Base-by-base conservation (phyloP, 2,329 filamentous ascomycete species). In the Aspergillus felis region DNA sequence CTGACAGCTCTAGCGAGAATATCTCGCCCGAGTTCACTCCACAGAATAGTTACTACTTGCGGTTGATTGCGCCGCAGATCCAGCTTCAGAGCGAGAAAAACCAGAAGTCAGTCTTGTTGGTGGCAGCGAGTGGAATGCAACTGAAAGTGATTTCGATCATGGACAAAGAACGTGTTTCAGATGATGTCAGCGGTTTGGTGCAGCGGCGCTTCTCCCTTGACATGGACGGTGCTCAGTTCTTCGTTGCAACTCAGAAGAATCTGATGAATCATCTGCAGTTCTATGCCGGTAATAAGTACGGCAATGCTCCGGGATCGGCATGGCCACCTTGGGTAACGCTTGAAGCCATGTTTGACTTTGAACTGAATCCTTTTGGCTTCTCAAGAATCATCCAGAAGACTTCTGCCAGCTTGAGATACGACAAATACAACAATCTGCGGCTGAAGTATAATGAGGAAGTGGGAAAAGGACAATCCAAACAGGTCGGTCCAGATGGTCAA, bases 261-360 rank as follows among this genome's bases (percentile, higher is more conserved):
- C 93, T 99, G 12, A 89, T 88, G 9, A 89, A 90, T 61, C 85
- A 95, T 62, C 82, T 97, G 54, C 92, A 94, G 54, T 89, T 96
- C 81, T 97, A 99, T 72, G 92, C 93, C 24, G 93, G 92, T 54
- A 96, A 93, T 74, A 88, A 87, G 58, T 99, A 99, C 69, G 95
- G 95, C 41, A 88, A 92, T 29, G 86, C 90, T 44, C 82, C 84
- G 38, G 91, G 91, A 9, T 91, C 92, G 3, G 87, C 90, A 17
- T 99, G 95, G 94, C 94, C 94, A 10, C 94, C 94, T 0, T 99
- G 94, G 94, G 91, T 97, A 50, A 94, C 94, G 0, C 88, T 99
- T 78, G 94, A 99, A 76, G 91, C 96, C 66, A 97, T 99, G 88
- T 97, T 96, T 68, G 92, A 97, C 74, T 99, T 97, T 74, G 81